Base-by-base conservation (phyloP, 306 rosid species). In the Crotalaria pallida region DNA sequence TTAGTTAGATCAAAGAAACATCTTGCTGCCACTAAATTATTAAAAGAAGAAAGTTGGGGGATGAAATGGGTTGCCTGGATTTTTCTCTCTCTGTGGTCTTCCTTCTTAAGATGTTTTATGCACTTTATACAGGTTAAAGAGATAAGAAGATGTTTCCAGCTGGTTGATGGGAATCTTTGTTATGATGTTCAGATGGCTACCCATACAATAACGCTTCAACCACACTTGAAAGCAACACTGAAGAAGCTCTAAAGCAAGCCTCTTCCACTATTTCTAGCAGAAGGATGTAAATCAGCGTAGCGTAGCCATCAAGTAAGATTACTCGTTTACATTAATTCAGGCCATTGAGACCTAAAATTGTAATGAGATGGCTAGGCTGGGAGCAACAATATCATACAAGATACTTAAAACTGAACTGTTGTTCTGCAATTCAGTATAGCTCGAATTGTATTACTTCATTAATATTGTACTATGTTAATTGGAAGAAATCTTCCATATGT, bases 101-200 rank as follows among this genome's bases (percentile, higher is more conserved):
- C 0, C 10, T 19, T 1, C 2, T 43, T 11, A 55, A 43, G 50
- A 24, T 41, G 1, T 2, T 19, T 21, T 29, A 19, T 36, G 38
- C 45, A 27, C 16, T 60, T 12, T 18, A 51, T 4, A n/a, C 79
- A 92, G 96, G 97, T 89, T 77, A 86, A 31, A 59, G 85, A 88
- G 78, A 92, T 84, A 48, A 53, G 56, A 66, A 76, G 97, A 68
- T 67, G 71, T 74, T 87, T 87, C 44, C 65, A 77, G 82, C 29
- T 89, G 19, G 84, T 77, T 76, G 89, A 86, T 50, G 92, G 81
- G 53, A 75, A 58, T 51, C 83, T 92, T 64, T 68, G 83, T 45
- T 92, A 92, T 53, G 88, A 79, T 24, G 90, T 92, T 85, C 80
- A 85, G 76, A 87, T 92, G 94, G 90, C 97, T 64, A 92, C 97